phyloP scores from a whole-genome alignment of 2,329 filamentous ascomycete genomes.

The Pseudovirgaria hyperparasitica region DNA sequence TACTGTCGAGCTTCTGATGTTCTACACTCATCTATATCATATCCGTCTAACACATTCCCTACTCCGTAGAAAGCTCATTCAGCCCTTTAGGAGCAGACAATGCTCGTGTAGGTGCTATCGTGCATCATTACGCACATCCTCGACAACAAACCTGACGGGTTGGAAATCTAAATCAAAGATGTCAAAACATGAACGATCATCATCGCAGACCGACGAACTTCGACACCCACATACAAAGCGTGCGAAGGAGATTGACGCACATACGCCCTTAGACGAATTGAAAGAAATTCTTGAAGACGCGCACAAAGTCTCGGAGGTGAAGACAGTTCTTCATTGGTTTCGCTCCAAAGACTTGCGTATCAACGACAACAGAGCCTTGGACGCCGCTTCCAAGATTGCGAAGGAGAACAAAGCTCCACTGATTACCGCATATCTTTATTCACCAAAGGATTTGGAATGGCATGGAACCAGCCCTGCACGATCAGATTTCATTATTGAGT shows the following conservation, averaged over 20 bases:
- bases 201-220: too few species aligned
- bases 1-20: too few species aligned
- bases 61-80: too few species aligned
- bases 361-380: constrained; percentile 36
- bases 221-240: constrained; percentile 35
- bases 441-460: constrained; percentile 36
- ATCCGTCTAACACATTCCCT: too few species aligned
- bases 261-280: constrained; percentile 31
- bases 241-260: constrained; percentile 35
- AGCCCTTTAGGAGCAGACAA: too few species aligned
- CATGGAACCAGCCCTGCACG: constrained; percentile 37
- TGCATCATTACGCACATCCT: too few species aligned
- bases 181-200: too few species aligned
- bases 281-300: constrained; percentile 26
- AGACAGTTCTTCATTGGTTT: constrained; percentile 38
- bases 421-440: constrained; percentile 34
- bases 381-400: constrained; percentile 33
- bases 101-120: too few species aligned
- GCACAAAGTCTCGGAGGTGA: constrained; percentile 22
- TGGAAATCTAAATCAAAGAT: too few species aligned
- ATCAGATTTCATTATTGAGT: constrained; percentile 36
- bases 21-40: too few species aligned
- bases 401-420: constrained; percentile 30
- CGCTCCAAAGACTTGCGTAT: constrained; percentile 38
- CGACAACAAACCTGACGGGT: too few species aligned